Percentiles rank a stretch among this genome's conserved stretches.
Conservation (phyloP, 495 filamentous ascomycete species). For the Neurospora pannonica region DNA sequence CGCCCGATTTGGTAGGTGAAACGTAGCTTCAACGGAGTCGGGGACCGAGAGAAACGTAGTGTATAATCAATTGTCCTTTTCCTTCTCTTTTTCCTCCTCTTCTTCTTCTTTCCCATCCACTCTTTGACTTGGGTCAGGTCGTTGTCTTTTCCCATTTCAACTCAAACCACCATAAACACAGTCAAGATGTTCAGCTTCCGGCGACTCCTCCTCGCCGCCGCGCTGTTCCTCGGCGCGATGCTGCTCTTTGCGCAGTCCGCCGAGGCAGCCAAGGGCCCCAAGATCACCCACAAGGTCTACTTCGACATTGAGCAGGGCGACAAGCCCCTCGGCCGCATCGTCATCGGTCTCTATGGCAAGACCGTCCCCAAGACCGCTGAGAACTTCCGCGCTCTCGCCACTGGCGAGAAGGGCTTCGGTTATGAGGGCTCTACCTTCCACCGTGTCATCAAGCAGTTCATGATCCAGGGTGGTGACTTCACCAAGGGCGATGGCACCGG, state of each 20-base stretch:
- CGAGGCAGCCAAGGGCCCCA: conserved; percentile 77
- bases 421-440: conserved; percentile 96
- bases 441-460: conserved; percentile 96
- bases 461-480: conserved; percentile 99
- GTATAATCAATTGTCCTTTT: background rate
- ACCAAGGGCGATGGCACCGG: conserved; percentile 93
- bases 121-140: background rate
- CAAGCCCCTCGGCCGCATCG: conserved; percentile 72
- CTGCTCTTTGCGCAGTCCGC: conserved; percentile 62
- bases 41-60: background rate
- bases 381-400: conserved; percentile 96
- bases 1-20: conserved; percentile 16
- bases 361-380: conserved; percentile 95
- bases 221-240: conserved; percentile 64
- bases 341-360: conserved; percentile 94
- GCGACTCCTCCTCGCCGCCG: conserved; percentile 51
- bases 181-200: conserved; percentile 46
- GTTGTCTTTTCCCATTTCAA: background rate
- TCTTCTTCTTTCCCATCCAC: background rate
- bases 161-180: background rate
- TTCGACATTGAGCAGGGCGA: conserved; percentile 94
- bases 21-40: conserved; percentile 24
- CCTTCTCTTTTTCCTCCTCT: background rate
- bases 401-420: conserved; percentile 93
- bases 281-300: conserved; percentile 95